Percentiles rank a stretch among this genome's conserved stretches.
Evolutionary conservation across 768 basidiomycete species (phyloP).

Genomic region (Pisolithus sp.): DNA sequence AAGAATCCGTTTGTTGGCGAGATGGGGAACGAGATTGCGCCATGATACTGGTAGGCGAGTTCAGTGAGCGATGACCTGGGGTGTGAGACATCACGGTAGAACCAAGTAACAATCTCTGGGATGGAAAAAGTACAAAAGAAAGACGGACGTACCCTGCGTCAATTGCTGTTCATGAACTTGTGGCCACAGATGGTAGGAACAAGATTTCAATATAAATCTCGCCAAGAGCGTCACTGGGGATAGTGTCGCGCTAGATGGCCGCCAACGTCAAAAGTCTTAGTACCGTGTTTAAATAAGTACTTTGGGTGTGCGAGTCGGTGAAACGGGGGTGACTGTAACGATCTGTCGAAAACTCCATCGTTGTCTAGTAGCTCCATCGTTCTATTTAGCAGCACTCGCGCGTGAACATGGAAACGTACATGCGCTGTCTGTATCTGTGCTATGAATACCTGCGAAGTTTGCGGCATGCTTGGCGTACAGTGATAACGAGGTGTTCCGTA

Average conservation of each 20-base stretch:
- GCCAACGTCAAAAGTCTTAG: too few relatives aligned
- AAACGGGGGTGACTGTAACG: not conserved
- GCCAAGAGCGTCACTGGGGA: not conserved
- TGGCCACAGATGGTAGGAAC: not conserved
- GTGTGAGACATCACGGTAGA: not conserved
- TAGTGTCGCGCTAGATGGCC: too few relatives aligned
- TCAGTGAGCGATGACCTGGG: conserved; percentile 4
- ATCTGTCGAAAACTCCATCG: too few relatives aligned
- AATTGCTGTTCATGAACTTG: not conserved
- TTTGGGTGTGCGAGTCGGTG: not conserved
- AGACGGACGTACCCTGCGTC: not conserved
- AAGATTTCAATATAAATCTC: not conserved
- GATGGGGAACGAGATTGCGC: conserved; percentile 1
- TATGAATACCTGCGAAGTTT: not conserved
- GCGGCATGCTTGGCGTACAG: not conserved
- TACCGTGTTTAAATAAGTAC: not conserved
- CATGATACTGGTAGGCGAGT: conserved; percentile 15
- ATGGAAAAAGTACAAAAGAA: not conserved
- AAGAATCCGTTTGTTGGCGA: conserved; percentile 6
- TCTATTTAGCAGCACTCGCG: not conserved
- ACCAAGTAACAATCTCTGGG: not conserved
- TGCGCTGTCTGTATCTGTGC: not conserved
- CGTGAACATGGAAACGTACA: not conserved
- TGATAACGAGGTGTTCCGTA: not conserved
- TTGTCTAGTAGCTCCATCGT: not conserved